These are phyloP conservation scores for Blastocystis hominis DNA, from an alignment of 352 stramenopile genomes.

Conservation along the genomic window DNA sequence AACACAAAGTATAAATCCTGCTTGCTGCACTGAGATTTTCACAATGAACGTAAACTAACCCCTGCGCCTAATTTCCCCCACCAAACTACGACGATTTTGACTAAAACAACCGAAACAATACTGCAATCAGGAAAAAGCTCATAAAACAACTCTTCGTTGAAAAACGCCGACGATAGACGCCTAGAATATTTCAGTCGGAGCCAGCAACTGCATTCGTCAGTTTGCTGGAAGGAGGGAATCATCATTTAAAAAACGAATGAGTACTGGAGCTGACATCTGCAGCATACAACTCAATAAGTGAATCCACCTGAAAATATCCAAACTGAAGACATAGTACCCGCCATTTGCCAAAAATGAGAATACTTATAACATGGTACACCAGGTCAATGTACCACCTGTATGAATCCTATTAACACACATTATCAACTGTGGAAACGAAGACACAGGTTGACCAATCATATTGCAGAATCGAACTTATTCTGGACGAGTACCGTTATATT, in stretches of 20 bases:
- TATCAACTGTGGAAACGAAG: not conserved
- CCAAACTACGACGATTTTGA: not conserved
- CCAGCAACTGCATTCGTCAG: not conserved
- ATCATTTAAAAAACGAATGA: not conserved
- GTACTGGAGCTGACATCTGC: not conserved
- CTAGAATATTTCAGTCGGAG: slow-evolving; percentile 3
- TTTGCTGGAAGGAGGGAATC: not conserved
- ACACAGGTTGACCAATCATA: not conserved
- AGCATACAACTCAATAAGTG: not conserved
- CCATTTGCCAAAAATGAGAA: too few species aligned
- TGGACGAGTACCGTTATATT: not conserved
- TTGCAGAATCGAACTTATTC: not conserved
- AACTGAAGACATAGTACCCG: too few species aligned
- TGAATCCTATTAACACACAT: not conserved
- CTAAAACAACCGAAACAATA: not conserved
- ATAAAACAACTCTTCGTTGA: slow-evolving; percentile 33
- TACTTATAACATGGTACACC: not conserved
- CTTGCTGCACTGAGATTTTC: not conserved
- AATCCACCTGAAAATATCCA: not conserved
- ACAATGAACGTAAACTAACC: slow-evolving; percentile 9
- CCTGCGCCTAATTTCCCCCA: not conserved
- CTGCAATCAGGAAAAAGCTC: not conserved
- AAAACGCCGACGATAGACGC: not conserved
- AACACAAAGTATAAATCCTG: not conserved
- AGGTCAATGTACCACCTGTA: not conserved